Evolutionary conservation across 495 filamentous ascomycete species (phyloP), one percentile per base, ranked within the genome.

Genomic region (Oleoguttula mirabilis): DNA sequence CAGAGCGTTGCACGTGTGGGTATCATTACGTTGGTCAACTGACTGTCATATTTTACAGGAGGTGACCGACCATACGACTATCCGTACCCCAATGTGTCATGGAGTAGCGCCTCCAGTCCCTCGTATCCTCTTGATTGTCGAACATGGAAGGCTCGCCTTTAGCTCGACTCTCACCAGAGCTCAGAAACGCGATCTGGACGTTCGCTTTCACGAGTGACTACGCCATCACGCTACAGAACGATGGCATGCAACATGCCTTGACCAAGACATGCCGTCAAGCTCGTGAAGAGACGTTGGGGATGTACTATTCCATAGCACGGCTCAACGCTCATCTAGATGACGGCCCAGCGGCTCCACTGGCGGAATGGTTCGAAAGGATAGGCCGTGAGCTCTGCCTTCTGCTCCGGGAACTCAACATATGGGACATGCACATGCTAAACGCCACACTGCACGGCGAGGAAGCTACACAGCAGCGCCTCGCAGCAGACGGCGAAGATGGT

Each of bases 261-360:
- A 42, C 20, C 5, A 20, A n/a, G 30, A 43, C 39, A 19, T 42
- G 45, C 23, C 38, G 39, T 10, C 45, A 37, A 30, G 3, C 43
- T 10, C 45, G 45, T 8, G 3, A 14, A 10, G 45, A 48, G 27
- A 32, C 31, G 5, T 32, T 42, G n/a, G 10, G 10, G 3, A 48
- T 48, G 45, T 43, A 48, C 39, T 37, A 42, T 14, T n/a, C 41
- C 4, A 22, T 39, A 3, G 12, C 47, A 11, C 24, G 22, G 32
- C 45, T 50, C 47, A 50, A 50, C 28, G 47, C 47, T 16, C 41
- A 50, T 20, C 28, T 44, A 20, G 47, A 50, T 28, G 47, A 50
- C 32, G 41, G 47, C 17, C 47, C 47, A 8, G 6, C 33, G 3
- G 32, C 22, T 16, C 47, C 47, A 16, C 27, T 50, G 8, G 23